A percentile compares a stretch with the other conserved stretches of the same genome.
These are phyloP conservation scores for Metroxylon sagu DNA, from an alignment of 176 grass and related monocot genomes.

Conservation along the genomic window DNA sequence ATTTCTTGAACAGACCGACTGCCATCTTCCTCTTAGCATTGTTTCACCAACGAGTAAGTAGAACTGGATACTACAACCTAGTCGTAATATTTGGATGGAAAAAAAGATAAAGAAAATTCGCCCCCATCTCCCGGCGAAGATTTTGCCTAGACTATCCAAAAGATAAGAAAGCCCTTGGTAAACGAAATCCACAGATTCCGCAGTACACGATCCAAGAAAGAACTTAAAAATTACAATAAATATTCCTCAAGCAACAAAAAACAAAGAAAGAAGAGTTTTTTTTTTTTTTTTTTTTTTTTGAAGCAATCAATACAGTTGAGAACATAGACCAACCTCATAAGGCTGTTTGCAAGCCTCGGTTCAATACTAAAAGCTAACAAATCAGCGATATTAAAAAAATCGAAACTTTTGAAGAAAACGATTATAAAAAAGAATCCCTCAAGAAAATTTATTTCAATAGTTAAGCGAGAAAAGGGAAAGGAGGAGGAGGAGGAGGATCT, in stretches of 20 bases:
- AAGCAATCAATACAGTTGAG: no score
- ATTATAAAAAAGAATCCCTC: not conserved
- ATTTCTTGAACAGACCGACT: no score
- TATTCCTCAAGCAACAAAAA: not conserved
- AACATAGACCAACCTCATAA: slow-evolving; percentile 8
- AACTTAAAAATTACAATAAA: not conserved
- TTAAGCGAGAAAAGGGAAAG: not conserved
- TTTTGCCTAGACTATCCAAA: slow-evolving; percentile 20
- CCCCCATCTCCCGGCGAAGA: slow-evolving; percentile 33
- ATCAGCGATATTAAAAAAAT: slow-evolving; percentile 13
- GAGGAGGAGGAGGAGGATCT: slow-evolving; percentile 7
- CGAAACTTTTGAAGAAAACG: not conserved
- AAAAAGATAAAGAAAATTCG: slow-evolving; percentile 17
- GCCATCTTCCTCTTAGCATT: no score
- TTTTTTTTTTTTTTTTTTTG: no score
- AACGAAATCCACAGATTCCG: no score
- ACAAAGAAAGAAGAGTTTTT: not conserved
- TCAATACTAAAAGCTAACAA: slow-evolving; percentile 20
- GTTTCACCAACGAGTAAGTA: no score
- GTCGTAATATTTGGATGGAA: not conserved
- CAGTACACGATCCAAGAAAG: no score
- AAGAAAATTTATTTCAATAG: not conserved
- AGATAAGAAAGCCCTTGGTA: no score
- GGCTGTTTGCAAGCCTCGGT: slow-evolving; percentile 16
- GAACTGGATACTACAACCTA: no score